Conservation (phyloP, 495 filamentous ascomycete species). For the Neurospora sp. region DNA sequence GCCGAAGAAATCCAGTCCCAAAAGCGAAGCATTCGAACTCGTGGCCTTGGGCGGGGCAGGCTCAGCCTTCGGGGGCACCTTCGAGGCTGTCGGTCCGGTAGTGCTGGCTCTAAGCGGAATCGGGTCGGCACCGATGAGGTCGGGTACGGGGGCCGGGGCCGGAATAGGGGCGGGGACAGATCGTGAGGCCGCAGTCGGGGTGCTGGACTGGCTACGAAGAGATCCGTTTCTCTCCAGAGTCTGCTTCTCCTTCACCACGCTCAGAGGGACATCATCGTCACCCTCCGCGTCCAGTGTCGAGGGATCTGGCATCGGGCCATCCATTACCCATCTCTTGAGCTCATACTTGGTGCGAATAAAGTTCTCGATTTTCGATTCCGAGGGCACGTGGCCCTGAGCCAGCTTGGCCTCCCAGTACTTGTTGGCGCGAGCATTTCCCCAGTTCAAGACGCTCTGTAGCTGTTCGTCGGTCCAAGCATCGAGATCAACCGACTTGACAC, state of each 20-base stretch:
- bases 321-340: slow-evolving; percentile 96
- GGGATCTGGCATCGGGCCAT: slow-evolving; percentile 87
- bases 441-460: slow-evolving; percentile 78
- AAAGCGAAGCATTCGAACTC: slow-evolving; percentile 68
- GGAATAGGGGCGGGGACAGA: slow-evolving; percentile 11
- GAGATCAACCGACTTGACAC: slow-evolving; percentile 95
- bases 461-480: slow-evolving; percentile 99
- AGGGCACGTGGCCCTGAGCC: slow-evolving; percentile 83
- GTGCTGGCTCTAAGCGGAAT: slow-evolving; percentile 43
- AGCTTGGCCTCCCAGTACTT: slow-evolving; percentile 98
- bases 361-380: slow-evolving; percentile 98
- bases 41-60: slow-evolving; percentile 48
- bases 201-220: slow-evolving; percentile 31
- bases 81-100: slow-evolving; percentile 54
- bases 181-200: slow-evolving; percentile 22
- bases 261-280: slow-evolving; percentile 68
- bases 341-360: slow-evolving; percentile 99
- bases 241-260: slow-evolving; percentile 49
- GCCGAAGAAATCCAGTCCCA: slow-evolving; percentile 91
- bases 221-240: slow-evolving; percentile 39
- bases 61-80: slow-evolving; percentile 54
- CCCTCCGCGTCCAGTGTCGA: slow-evolving; percentile 70
- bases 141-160: slow-evolving; percentile 23
- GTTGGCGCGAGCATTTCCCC: slow-evolving; percentile 93
- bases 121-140: slow-evolving; percentile 41